Conservation (phyloP, 164 flowering plant species). For the Macadamia integrifolia region DNA sequence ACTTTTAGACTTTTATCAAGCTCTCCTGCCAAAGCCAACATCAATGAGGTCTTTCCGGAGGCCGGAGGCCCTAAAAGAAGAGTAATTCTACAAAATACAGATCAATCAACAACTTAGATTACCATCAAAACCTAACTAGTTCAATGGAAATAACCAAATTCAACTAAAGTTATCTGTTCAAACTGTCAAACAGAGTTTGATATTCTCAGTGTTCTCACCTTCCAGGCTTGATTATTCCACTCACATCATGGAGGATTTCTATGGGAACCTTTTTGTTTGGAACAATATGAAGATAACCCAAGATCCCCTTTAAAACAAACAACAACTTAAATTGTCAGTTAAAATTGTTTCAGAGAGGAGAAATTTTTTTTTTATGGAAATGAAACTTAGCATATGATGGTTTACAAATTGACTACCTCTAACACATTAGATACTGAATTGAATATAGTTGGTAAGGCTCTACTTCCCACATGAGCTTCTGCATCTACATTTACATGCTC, state of each 20-base stretch:
- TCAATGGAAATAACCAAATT: neutral
- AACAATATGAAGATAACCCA: slow-evolving; percentile 34
- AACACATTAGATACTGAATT: slow-evolving; percentile 28
- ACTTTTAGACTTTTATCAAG: slow-evolving; percentile 15
- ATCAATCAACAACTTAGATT: neutral
- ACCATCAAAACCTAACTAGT: too few species aligned
- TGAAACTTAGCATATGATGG: too few species aligned
- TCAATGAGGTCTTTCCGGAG: too few species aligned
- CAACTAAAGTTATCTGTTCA: too few species aligned
- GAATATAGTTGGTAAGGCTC: too few species aligned
- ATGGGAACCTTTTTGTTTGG: slow-evolving; percentile 38
- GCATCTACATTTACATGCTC: slow-evolving; percentile 50
- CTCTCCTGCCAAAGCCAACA: slow-evolving; percentile 4
- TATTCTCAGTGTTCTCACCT: slow-evolving; percentile 27
- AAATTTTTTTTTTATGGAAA: neutral
- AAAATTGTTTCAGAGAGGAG: neutral
- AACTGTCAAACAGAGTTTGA: neutral
- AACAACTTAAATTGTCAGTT: neutral
- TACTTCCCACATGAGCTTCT: slow-evolving; percentile 19
- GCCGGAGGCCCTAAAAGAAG: too few species aligned
- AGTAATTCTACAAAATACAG: neutral
- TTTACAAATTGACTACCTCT: slow-evolving; percentile 28
- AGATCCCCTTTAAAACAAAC: slow-evolving; percentile 26
- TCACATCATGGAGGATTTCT: slow-evolving; percentile 56
- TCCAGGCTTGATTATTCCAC: slow-evolving; percentile 62